Conservation (phyloP, 2,329 filamentous ascomycete species). For the Arthrobotrys conoides region DNA sequence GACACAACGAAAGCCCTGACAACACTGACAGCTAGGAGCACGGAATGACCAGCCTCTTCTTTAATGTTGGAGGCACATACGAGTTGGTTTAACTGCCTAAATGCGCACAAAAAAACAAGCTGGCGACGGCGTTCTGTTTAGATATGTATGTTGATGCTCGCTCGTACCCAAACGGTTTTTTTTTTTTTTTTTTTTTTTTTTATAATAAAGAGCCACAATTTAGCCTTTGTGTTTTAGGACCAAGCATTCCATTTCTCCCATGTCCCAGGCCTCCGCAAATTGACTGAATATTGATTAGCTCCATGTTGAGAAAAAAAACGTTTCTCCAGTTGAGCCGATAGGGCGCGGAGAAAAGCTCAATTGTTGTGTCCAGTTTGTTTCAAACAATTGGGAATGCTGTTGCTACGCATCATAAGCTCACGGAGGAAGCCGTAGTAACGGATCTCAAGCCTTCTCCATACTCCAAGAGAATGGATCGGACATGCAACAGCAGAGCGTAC, state of each 20-base stretch:
- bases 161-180: conserved; percentile 30
- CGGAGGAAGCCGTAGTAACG: conserved; percentile 49
- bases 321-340: conserved; percentile 58
- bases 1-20: conserved; percentile 21
- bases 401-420: conserved; percentile 43
- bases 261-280: conserved; percentile 58
- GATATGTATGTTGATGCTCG: conserved; percentile 38
- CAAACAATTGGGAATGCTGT: conserved; percentile 46
- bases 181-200: conserved; percentile 1
- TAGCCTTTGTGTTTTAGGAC: conserved; percentile 59
- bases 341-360: conserved; percentile 53
- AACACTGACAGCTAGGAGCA: conserved; percentile 39
- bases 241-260: conserved; percentile 47
- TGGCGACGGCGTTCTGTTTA: conserved; percentile 23
- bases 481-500: conserved; percentile 23
- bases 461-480: conserved; percentile 23
- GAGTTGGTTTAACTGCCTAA: conserved; percentile 56
- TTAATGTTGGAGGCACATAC: conserved; percentile 33
- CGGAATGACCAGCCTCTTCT: conserved; percentile 36
- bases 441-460: conserved; percentile 40
- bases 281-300: conserved; percentile 59
- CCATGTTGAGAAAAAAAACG: conserved; percentile 50
- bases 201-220: conserved; percentile 47
- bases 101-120: conserved; percentile 36
- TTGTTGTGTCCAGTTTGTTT: conserved; percentile 50